A percentile compares a stretch with the other conserved stretches of the same genome.
phyloP scores from a whole-genome alignment of 352 stramenopile species.

The Phytophthora multivora region DNA sequence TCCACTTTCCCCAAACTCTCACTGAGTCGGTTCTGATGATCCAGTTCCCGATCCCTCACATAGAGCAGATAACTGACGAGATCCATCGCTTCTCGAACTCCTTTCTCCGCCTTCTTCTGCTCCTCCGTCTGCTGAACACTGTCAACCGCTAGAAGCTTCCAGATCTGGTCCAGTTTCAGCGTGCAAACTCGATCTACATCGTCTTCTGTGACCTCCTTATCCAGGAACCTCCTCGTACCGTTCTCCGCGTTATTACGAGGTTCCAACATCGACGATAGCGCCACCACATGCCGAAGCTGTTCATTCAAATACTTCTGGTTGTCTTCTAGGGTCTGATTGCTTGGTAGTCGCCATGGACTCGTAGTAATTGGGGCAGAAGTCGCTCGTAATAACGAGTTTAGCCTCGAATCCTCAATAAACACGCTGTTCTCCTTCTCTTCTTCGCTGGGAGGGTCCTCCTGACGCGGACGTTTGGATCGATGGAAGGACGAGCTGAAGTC shows the following conservation, averaged over 20 bases:
- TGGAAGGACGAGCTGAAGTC: slow-evolving; percentile 33
- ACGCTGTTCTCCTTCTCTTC: slow-evolving; percentile 24
- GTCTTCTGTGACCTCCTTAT: slow-evolving; percentile 11
- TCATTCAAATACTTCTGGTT: slow-evolving; percentile 71
- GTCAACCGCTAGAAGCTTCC: slow-evolving; percentile 20
- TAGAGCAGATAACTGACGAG: slow-evolving; percentile 75
- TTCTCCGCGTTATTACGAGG: slow-evolving; percentile 10
- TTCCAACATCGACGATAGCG: slow-evolving; percentile 25
- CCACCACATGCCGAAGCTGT: slow-evolving; percentile 60
- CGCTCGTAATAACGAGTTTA: slow-evolving; percentile 3
- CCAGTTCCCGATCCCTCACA: slow-evolving; percentile 54
- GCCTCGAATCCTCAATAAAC: background rate
- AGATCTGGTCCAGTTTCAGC: slow-evolving; percentile 32
- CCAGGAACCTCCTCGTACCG: slow-evolving; percentile 23
- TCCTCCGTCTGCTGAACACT: slow-evolving; percentile 13
- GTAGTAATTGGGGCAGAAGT: slow-evolving; percentile 1
- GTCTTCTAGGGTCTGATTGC: slow-evolving; percentile 40
- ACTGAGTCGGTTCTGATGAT: slow-evolving; percentile 52
- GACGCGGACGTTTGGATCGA: slow-evolving; percentile 26
- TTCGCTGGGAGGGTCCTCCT: slow-evolving; percentile 9
- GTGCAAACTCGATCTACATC: slow-evolving; percentile 33
- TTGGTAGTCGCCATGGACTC: slow-evolving; percentile 55
- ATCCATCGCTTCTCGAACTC: slow-evolving; percentile 65
- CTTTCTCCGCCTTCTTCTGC: slow-evolving; percentile 38
- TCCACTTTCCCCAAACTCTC: slow-evolving; percentile 49